Percentiles rank a stretch among this genome's conserved stretches.
Evolutionary conservation across 129 eudicot species (phyloP).

Genomic region (Tagetes erecta): DNA sequence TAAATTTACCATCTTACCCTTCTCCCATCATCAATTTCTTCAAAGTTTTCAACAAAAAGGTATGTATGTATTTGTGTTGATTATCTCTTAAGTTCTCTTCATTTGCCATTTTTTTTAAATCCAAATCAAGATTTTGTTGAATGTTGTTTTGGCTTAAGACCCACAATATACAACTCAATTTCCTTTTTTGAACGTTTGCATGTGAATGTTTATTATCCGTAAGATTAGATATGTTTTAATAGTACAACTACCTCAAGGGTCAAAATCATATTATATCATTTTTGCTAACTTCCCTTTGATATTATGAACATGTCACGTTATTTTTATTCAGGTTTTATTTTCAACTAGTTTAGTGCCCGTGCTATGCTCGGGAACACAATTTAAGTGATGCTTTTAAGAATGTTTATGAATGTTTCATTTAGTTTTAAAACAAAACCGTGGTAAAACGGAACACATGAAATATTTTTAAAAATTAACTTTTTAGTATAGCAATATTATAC

Average conservation of each 20-base stretch:
- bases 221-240: not conserved
- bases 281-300: not conserved
- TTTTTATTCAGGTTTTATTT: not conserved
- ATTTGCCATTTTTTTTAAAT: conserved; percentile 1
- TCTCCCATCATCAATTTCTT: conserved; percentile 12
- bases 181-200: not conserved
- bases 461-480: too few relatives aligned
- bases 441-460: too few relatives aligned
- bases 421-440: too few relatives aligned
- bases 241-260: not conserved
- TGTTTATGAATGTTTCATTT: too few relatives aligned
- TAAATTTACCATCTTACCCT: not conserved
- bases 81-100: not conserved
- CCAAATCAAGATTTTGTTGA: conserved; percentile 20
- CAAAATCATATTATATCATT: not conserved
- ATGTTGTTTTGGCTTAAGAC: not conserved
- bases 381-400: too few relatives aligned
- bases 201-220: not conserved
- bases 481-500: too few relatives aligned
- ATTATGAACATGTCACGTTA: not conserved
- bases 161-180: not conserved
- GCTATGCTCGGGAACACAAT: too few relatives aligned
- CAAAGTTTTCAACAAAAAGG: conserved; percentile 18
- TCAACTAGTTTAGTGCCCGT: too few relatives aligned
- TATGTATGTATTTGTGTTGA: conserved; percentile 17